A percentile compares a stretch with the other conserved stretches of the same genome.
Evolutionary conservation across 169 alveolate species (phyloP).

Genomic region (Plasmodium cynomolgi): DNA sequence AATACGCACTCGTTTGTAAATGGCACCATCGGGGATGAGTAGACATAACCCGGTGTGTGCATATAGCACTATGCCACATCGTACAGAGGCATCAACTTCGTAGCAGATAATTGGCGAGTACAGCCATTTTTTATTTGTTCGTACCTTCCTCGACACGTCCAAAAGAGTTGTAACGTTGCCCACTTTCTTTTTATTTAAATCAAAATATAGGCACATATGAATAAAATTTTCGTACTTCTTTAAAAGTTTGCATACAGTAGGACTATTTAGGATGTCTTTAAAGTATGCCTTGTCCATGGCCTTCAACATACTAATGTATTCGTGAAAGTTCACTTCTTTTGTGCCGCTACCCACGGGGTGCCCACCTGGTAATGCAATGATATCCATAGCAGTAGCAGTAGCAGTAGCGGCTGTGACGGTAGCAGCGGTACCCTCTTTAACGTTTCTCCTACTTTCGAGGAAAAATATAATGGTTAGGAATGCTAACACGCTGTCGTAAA

Average conservation of each 20-base stretch:
- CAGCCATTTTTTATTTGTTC: conserved; percentile 5
- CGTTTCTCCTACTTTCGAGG: conserved; percentile 7
- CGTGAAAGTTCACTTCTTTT: conserved; percentile 33
- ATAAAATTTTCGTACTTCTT: conserved; percentile 60
- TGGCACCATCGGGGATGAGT: neutral
- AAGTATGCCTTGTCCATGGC: conserved; percentile 30
- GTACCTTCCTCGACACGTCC: conserved; percentile 57
- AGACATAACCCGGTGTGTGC: neutral
- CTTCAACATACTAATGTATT: conserved; percentile 36
- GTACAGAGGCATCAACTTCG: neutral
- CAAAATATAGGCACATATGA: conserved; percentile 69
- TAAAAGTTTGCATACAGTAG: conserved; percentile 11
- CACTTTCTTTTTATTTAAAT: conserved; percentile 63
- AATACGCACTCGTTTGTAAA: neutral
- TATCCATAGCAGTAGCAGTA: neutral
- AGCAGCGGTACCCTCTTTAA: conserved; percentile 7
- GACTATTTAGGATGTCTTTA: conserved; percentile 27
- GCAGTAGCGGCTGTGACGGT: neutral
- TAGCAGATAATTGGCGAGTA: neutral
- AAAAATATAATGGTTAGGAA: conserved; percentile 23
- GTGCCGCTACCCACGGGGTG: neutral
- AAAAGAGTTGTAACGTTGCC: conserved; percentile 41
- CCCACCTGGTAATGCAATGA: neutral
- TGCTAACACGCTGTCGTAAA: conserved; percentile 41
- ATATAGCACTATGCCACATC: neutral